These are phyloP conservation scores for Taphrina confusa DNA, from an alignment of 1,139 yeast genomes.

Conservation along the genomic window DNA sequence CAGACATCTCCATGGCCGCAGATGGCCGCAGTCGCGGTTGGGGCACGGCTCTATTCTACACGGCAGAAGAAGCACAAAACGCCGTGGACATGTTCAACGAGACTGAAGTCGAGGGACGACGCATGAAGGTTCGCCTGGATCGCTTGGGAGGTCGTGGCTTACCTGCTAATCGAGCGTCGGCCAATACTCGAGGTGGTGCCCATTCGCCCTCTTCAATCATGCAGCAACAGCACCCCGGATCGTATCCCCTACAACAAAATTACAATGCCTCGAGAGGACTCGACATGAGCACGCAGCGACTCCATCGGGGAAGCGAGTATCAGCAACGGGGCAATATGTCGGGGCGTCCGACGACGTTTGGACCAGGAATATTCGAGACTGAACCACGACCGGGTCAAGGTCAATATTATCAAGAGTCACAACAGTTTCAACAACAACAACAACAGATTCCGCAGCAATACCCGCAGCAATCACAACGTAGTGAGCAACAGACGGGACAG, in stretches of 20 bases:
- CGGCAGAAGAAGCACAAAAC: constrained; percentile 54
- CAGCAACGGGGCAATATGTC: no score
- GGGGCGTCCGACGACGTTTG: background rate
- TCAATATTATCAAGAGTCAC: background rate
- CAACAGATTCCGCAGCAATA: background rate
- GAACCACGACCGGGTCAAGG: background rate
- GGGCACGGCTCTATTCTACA: constrained; percentile 62
- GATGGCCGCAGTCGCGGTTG: constrained; percentile 59
- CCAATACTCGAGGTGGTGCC: background rate
- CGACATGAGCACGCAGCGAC: no score
- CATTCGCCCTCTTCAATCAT: background rate
- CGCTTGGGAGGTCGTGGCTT: constrained; percentile 37
- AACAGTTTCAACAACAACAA: constrained; percentile 6
- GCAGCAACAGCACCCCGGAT: constrained; percentile 1
- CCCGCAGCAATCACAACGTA: background rate
- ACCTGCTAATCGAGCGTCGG: background rate
- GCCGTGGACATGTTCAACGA: constrained; percentile 58
- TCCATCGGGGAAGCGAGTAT: no score
- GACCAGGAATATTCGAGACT: background rate
- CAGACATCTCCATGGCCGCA: constrained; percentile 55
- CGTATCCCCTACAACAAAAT: constrained; percentile 1
- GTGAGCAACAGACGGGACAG: no score
- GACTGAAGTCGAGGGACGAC: constrained; percentile 58
- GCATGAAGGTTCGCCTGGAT: constrained; percentile 62
- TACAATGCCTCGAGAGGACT: background rate